Base-by-base conservation (phyloP, 2,329 filamentous ascomycete genomes). In the Ophiocordyceps polyrhachis-furcata region DNA sequence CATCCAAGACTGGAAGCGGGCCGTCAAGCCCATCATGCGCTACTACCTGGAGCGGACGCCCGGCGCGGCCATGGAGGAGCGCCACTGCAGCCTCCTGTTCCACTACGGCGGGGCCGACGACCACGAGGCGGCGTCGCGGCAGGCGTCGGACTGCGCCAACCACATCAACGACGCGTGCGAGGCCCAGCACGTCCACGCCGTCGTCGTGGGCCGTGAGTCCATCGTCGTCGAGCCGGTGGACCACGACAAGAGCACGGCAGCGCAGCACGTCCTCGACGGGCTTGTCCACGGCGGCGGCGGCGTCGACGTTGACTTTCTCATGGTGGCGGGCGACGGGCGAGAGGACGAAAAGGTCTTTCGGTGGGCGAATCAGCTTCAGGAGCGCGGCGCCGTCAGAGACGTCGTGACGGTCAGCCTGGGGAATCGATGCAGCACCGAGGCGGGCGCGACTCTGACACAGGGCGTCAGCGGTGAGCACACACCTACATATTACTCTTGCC, bases 81-180 rank as follows among this genome's bases (percentile, higher is more conserved):
- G 86, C n/a, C 83, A 88, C 52, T 94, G 86, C 67, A 91, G 84
- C 37, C 69, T 95, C 21, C 76, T 93, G 47, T 94, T 94, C 68
- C 85, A 93, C 62, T 93, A 91, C 64, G 83, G 83, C 58, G 79
- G 79, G 44, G 81, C 83, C 2, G 82, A 86, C 45, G 85, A 95
- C 57, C 75, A 75, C 47, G 76, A 81, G 44, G 73, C 75, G 21
- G 88, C 88, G 0, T 71, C 74, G 47, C 79, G 86, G 19, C 82
- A 88, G 54, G 89, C 87, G 0, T 83, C 81, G 19, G 89, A 96
- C 58, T 93, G 87, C 56, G 86, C 86, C 0, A 88, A 84, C 49
- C 88, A 95, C 55, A 91, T 96, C 68, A 96, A 96, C 57, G 88
- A 94, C 56, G 83, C 86, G 0, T 94, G 87, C 58, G 81, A 86